phyloP scores from a whole-genome alignment of 2,329 filamentous ascomycete genomes.

The Alternaria gaisen region DNA sequence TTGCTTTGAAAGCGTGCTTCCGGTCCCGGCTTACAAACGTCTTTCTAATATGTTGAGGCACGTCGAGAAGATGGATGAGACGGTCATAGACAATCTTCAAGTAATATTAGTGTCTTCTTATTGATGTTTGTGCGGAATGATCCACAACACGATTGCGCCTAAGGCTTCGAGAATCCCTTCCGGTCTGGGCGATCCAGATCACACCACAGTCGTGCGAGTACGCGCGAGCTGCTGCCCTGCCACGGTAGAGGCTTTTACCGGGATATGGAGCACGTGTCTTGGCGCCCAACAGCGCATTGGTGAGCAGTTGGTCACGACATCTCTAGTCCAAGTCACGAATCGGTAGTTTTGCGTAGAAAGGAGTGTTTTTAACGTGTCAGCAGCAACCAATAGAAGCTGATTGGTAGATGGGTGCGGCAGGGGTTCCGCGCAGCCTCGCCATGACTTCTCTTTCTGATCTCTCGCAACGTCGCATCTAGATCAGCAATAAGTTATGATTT shows the following conservation, averaged over 20 bases:
- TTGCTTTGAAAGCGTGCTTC: background rate
- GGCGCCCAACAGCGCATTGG: constrained; percentile 1
- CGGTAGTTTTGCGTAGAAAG: constrained; percentile 17
- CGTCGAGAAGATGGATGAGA: background rate
- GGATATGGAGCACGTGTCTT: background rate
- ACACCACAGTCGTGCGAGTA: constrained; percentile 36
- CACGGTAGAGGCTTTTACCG: constrained; percentile 12
- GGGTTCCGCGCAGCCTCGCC: background rate
- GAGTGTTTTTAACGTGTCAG: background rate
- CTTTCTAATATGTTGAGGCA: background rate
- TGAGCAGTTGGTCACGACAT: constrained; percentile 34
- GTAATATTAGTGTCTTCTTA: background rate
- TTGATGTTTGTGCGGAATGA: background rate
- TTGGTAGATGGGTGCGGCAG: background rate
- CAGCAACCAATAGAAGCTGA: background rate
- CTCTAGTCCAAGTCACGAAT: constrained; percentile 14
- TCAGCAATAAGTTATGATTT: background rate
- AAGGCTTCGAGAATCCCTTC: background rate
- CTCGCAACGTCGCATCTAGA: background rate
- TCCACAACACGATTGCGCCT: background rate
- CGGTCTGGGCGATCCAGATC: constrained; percentile 13
- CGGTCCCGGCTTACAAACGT: background rate
- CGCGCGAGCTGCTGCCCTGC: constrained; percentile 7
- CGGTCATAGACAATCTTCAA: background rate
- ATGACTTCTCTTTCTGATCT: background rate